Evolutionary conservation across 1,139 yeast genomes (phyloP).

Genomic region (Debaryomyces sp.): DNA sequence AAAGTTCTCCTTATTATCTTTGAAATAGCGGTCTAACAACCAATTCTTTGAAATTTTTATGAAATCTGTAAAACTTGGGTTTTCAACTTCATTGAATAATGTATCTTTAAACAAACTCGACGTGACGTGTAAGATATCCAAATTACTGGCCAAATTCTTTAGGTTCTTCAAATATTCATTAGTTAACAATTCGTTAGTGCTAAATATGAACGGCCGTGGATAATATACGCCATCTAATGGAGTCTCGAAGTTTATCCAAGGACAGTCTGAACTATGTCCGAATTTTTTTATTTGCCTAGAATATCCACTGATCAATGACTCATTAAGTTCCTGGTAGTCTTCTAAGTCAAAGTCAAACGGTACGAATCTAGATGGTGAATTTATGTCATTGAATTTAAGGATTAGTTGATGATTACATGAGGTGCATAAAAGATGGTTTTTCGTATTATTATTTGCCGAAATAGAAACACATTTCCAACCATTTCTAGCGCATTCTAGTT

Average conservation of each 20-base stretch:
- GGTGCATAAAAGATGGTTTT: conserved; percentile 39
- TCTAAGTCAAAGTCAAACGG: conserved; percentile 22
- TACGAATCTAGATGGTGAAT: conserved; percentile 9
- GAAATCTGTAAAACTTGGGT: conserved; percentile 17
- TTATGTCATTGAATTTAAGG: conserved; percentile 25
- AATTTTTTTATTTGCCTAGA: conserved; percentile 21
- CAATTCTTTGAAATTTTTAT: conserved; percentile 31
- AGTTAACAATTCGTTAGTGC: conserved; percentile 33
- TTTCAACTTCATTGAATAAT: conserved; percentile 10
- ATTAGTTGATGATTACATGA: conserved; percentile 34
- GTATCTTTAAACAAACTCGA: conserved; percentile 14
- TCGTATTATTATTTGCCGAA: conserved; percentile 22
- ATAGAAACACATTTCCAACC: conserved; percentile 47
- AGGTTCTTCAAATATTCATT: conserved; percentile 31
- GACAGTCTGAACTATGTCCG: conserved; percentile 37
- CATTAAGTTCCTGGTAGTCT: conserved; percentile 29
- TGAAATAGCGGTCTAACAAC: conserved; percentile 30
- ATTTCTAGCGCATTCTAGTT: conserved; percentile 41
- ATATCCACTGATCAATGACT: conserved; percentile 27
- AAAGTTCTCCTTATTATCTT: conserved; percentile 40
- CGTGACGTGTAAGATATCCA: conserved; percentile 20
- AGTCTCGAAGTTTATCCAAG: conserved; percentile 42
- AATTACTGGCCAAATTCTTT: conserved; percentile 32
- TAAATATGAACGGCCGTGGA: conserved; percentile 34
- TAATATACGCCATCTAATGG: conserved; percentile 41